These are phyloP conservation scores for Neltuma alba DNA, from an alignment of 306 rosid genomes.

Conservation along the genomic window DNA sequence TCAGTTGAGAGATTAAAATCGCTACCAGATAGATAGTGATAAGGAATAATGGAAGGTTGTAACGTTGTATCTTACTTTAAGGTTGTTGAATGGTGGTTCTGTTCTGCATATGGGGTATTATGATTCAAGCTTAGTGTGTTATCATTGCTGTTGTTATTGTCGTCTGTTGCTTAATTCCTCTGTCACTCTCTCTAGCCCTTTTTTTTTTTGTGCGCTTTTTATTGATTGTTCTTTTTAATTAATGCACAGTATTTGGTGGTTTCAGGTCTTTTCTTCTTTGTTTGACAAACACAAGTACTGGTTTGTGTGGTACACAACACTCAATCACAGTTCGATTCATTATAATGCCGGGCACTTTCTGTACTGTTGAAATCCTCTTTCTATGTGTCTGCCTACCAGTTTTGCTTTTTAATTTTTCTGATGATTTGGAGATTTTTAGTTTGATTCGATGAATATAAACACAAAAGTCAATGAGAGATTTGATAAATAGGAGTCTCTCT, in stretches of 20 bases:
- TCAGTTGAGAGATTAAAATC: constrained; percentile 41
- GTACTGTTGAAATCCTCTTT: neutral
- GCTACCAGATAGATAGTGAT: constrained; percentile 34
- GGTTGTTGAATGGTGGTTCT: constrained; percentile 34
- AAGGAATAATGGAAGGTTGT: constrained; percentile 52
- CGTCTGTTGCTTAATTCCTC: neutral
- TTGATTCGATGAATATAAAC: neutral
- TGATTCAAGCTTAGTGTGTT: constrained; percentile 6
- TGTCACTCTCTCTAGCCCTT: neutral
- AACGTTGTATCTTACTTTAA: constrained; percentile 24
- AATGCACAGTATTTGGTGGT: constrained; percentile 3
- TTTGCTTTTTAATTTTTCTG: neutral
- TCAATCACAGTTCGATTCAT: constrained; percentile 1
- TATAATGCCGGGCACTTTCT: neutral
- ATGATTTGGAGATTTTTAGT: neutral
- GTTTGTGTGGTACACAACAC: neutral
- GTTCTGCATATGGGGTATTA: constrained; percentile 44
- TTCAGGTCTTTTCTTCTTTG: neutral
- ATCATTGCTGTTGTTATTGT: constrained; percentile 15
- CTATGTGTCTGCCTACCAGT: neutral
- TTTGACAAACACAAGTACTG: neutral
- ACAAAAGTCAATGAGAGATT: neutral
- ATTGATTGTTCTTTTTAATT: neutral
- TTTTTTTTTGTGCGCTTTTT: neutral
- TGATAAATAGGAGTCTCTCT: neutral